Percentiles rank a stretch among this genome's conserved stretches.
Evolutionary conservation across 2,329 filamentous ascomycete genomes (phyloP).

Genomic region (Ophiocordyceps unilateralis): DNA sequence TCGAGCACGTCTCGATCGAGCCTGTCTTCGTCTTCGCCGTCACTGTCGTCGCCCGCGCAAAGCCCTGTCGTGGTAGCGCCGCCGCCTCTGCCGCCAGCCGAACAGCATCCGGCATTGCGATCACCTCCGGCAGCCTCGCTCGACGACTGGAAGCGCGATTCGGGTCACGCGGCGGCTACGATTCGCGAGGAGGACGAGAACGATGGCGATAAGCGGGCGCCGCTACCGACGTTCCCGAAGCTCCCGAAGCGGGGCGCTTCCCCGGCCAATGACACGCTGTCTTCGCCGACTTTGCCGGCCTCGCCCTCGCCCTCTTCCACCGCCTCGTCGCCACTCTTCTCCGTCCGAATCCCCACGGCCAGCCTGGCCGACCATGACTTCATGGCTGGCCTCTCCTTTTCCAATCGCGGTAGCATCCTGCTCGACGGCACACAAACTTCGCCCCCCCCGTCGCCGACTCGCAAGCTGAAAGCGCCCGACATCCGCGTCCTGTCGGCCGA

Average conservation of each 20-base stretch:
- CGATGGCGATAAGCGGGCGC: slow-evolving; percentile 1
- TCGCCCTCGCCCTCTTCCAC: too few relatives aligned
- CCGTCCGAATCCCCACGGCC: slow-evolving; percentile 37
- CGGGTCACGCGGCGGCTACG: slow-evolving; percentile 27
- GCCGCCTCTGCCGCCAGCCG: slow-evolving; percentile 23
- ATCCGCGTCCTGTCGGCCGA: slow-evolving; percentile 36
- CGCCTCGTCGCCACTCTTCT: too few relatives aligned
- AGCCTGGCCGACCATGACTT: slow-evolving; percentile 40
- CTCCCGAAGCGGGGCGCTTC: not conserved
- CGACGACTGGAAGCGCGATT: slow-evolving; percentile 36
- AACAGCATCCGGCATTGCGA: slow-evolving; percentile 37
- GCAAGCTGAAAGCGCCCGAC: slow-evolving; percentile 22
- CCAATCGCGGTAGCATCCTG: slow-evolving; percentile 47
- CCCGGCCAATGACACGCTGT: not conserved
- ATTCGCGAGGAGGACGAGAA: slow-evolving; percentile 20
- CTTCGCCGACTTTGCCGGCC: slow-evolving; percentile 7
- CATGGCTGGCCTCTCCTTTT: slow-evolving; percentile 39
- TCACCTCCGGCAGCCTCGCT: slow-evolving; percentile 7
- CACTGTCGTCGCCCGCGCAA: slow-evolving; percentile 5
- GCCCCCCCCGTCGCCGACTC: not conserved
- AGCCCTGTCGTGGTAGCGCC: slow-evolving; percentile 12
- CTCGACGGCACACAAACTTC: slow-evolving; percentile 29
- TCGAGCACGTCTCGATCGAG: slow-evolving; percentile 7
- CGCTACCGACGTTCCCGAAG: slow-evolving; percentile 1
- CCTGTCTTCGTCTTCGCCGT: slow-evolving; percentile 9